Evolutionary conservation across 2,329 filamentous ascomycete species (phyloP), one percentile per base, ranked within the genome.

Genomic region (Daldinia sp.): DNA sequence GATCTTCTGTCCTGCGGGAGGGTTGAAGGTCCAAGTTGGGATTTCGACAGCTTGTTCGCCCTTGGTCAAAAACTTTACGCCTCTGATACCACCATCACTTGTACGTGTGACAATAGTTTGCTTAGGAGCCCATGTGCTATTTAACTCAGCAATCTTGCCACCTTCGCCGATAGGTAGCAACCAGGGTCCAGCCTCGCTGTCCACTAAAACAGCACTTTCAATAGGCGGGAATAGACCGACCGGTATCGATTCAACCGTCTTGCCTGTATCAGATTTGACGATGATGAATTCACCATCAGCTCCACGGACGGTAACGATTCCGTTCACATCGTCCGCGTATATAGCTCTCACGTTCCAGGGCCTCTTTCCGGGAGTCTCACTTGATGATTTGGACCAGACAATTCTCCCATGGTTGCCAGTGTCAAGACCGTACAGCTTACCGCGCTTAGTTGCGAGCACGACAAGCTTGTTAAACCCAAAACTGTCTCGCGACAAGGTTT

Each of bases 391-490:
- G 51, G 88, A 91, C 96, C 96, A 98, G 18, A 92, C 80, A 9
- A 97, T 83, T 39, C 85, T 85, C 3, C 94, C 94, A 12, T 91
- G 85, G 66, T 90, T 90, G 26, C 90, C 93, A 37, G 90, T 89
- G 78, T 97, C 90, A 20, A 99, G 83, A 2, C 91, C 93, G 72
- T 94, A 92, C 18, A 98, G 82, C 71, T 92, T 90, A 13, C 94
- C 94, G 63, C 89, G 90, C 61, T 88, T 86, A 1, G 94, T 97
- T 5, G 91, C 94, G 57, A 97, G 83, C 64, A 98, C 84, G 5
- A 94, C 87, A 35, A 95, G 83, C 80, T 97, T 97, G 79, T 93
- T 91, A 80, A 98, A 95, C 4, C 95, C 95, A 78, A 98, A 98
- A 42, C 86, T 88, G 74, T 96, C 92, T 15, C 89, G 86, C 18